Base-by-base conservation (phyloP, 768 basidiomycete species). In the Psilocybe cyanescens region DNA sequence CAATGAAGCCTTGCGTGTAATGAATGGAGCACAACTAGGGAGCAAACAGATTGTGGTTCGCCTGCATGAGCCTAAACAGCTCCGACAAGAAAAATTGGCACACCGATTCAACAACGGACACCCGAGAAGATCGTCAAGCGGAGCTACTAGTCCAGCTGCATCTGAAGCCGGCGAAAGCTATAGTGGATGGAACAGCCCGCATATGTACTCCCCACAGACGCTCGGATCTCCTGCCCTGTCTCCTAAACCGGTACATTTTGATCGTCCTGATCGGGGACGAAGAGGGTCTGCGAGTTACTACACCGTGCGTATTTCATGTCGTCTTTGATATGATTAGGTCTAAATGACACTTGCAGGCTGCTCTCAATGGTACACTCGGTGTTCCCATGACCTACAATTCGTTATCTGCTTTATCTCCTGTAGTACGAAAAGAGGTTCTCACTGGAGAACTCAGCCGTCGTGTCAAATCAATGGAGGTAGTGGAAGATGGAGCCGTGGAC, bases 381-480 rank as follows among this genome's bases (percentile, higher is more conserved):
- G 72, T 94, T 16, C 89, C 93, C 0, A 90, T 94, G 87, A 88
- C 86, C n/a, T 94, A 93, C 62, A 94, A 95, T 64, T 92, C 94
- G 59, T 83, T 95, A 5, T 82, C 92, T 0, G 83, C 87, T 0
- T 78, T 95, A 45, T 94, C 94, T 9, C 92, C 94, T 16, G 94
- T 95, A 17, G 92, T 95, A 11, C 86, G 94, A 65, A 91, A 89
- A 71, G 92, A 94, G 68, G 90, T 95, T 4, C 80, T 95, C 29
- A 88, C 90, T 0, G 94, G 92, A 33, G 94, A 95, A 72, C 78
- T 95, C 29, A 89, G 84, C 68, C 84, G 92, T 60, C 87, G 91
- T 4, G 79, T 95, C 67, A 90, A 86, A 68, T 70, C 77, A 2
- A 76, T 85, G 68, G 83, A 82, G 46, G 67, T 76, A 8, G 83